A percentile compares a stretch with the other conserved stretches of the same genome.
Conservation (phyloP, 345 rosid genomes). For the Brassica carinata region DNA sequence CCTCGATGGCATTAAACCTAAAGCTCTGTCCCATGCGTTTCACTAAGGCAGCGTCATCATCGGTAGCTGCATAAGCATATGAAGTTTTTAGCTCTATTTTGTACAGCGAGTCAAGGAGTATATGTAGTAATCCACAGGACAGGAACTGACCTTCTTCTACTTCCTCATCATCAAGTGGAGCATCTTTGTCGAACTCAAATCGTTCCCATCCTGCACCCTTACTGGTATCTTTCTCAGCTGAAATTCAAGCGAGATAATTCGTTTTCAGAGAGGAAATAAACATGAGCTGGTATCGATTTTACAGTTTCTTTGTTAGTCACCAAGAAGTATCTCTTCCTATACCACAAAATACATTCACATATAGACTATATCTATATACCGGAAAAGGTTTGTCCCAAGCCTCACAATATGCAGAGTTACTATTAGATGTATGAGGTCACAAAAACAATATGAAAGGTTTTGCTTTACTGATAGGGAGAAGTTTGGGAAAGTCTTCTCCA, state of each 20-base stretch:
- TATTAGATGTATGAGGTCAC: conserved; percentile 15
- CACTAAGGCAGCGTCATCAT: conserved; percentile 76
- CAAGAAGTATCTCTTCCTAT: background rate
- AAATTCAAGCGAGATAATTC: conserved; percentile 9
- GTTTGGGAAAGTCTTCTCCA: background rate
- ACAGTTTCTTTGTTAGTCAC: background rate
- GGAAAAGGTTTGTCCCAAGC: conserved; percentile 1
- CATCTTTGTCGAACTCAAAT: conserved; percentile 84
- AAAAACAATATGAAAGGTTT: background rate
- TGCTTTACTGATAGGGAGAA: conserved; percentile 7
- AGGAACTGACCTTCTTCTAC: conserved; percentile 59
- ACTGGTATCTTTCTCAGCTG: conserved; percentile 79
- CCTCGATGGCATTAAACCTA: conserved; percentile 85
- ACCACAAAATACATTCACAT: background rate
- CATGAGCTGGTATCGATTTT: background rate
- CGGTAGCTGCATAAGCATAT: conserved; percentile 57
- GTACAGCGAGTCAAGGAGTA: background rate
- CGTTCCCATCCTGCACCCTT: conserved; percentile 91
- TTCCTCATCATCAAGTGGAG: conserved; percentile 90
- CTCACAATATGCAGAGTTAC: conserved; percentile 3
- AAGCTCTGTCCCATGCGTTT: conserved; percentile 90
- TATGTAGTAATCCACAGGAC: background rate
- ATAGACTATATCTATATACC: background rate
- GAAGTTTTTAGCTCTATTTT: background rate
- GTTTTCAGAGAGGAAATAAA: background rate